Base-by-base conservation (phyloP, 208 protist species). In the Acanthamoeba lenticulata region DNA sequence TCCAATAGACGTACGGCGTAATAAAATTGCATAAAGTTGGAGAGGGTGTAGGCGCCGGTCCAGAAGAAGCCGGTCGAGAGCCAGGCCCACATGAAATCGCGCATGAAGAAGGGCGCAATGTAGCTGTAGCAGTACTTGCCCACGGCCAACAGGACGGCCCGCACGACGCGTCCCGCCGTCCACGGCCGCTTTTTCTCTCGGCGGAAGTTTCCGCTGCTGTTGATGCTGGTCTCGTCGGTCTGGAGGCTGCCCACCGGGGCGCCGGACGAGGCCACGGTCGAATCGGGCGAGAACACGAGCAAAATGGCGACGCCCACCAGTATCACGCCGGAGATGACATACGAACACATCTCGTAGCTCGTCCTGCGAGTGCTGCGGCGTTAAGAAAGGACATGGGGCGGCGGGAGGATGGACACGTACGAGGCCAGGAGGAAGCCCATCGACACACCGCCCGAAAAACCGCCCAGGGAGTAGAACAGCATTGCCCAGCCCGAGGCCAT, bases 11-110 rank as follows among this genome's bases (percentile, higher is more conserved):
- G 4, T 74, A 74, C 65, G 65, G 65, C n/a, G 19, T 74, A 74
- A 29, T 74, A 74, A n/a, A 27, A 74, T 29, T 74, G 65, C 65
- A 74, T 74, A 29, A 74, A 74, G 65, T 40, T 74, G 65, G 65
- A 42, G 32, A 42, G 65, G 29, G 65, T 74, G 65, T 74, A 74
- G n/a, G 65, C 0, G 7, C 65, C 65, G 9, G 32, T 74, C 65
- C 65, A 74, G 29, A 42, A 74, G 65, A 74, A 74, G 29, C 65
- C 65, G 2, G 65, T 74, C 24, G 65, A 74, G 0, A 74, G 65
- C 65, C 65, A 74, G 13, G 69, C 69, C 69, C 69, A 79, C 38
- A 45, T 45, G 21, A 79, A 79, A 36, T 79, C 69, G 15, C 38
- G 2, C 38, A 79, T 38, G 36, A n/a, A 45, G 69, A 79, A 79